Conservation (phyloP, 2,329 filamentous ascomycete species). For the Aplosporella prunicola region DNA sequence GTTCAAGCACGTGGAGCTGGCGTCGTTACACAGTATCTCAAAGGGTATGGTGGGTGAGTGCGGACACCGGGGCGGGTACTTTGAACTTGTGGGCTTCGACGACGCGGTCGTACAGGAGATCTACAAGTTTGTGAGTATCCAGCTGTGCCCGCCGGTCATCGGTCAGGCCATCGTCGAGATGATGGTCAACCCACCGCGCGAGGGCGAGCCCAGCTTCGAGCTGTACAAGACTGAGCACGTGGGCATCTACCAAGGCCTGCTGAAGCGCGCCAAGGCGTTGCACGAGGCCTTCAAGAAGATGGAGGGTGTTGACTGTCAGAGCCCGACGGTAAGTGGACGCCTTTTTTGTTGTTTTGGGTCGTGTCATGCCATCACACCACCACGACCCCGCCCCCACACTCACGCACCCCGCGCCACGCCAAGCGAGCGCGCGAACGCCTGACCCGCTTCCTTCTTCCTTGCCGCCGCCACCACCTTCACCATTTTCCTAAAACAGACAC, state of each 20-base stretch:
- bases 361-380: too few relatives aligned
- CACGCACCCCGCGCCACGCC: too few relatives aligned
- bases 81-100: constrained; percentile 88
- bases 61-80: constrained; percentile 94
- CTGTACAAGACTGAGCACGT: constrained; percentile 82
- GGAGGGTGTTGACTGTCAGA: constrained; percentile 88
- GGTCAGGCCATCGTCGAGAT: constrained; percentile 94
- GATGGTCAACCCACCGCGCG: constrained; percentile 89
- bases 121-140: constrained; percentile 98
- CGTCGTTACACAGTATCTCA: constrained; percentile 83
- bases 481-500: too few relatives aligned
- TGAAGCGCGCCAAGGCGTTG: constrained; percentile 70
- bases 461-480: too few relatives aligned
- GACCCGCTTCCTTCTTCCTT: too few relatives aligned
- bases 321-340: constrained; percentile 52
- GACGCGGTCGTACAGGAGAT: constrained; percentile 79
- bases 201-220: constrained; percentile 73
- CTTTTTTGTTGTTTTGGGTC: too few relatives aligned
- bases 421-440: too few relatives aligned
- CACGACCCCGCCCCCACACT: too few relatives aligned
- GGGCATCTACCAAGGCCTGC: constrained; percentile 68
- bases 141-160: constrained; percentile 88
- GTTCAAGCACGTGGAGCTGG: constrained; percentile 81
- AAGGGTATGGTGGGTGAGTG: constrained; percentile 99
- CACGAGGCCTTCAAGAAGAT: constrained; percentile 87